Conservation (phyloP, 805 yeast genomes). For the Wickerhamiella australiensis region DNA sequence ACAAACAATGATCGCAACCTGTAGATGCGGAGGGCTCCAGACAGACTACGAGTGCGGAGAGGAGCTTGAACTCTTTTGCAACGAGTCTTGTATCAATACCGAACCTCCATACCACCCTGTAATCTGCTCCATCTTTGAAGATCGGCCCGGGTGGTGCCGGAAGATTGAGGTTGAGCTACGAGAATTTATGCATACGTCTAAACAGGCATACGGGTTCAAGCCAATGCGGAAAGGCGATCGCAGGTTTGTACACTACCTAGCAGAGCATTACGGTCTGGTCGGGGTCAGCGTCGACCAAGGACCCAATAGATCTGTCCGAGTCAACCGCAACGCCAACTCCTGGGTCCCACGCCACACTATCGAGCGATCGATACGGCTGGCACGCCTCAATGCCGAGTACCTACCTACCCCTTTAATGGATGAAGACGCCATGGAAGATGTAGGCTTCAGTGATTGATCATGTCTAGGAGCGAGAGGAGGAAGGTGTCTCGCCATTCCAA, state of each 20-base stretch:
- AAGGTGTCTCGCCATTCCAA: too few species aligned
- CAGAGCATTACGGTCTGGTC: conserved; percentile 44
- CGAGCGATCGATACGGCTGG: conserved; percentile 11
- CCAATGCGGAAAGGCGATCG: conserved; percentile 67
- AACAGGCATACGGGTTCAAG: conserved; percentile 45
- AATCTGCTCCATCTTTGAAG: conserved; percentile 35
- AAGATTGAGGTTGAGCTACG: conserved; percentile 44
- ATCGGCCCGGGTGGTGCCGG: conserved; percentile 53
- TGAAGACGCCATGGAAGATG: conserved; percentile 2
- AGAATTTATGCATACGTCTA: conserved; percentile 34
- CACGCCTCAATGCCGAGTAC: conserved; percentile 6
- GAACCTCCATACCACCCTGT: conserved; percentile 21
- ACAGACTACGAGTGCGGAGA: conserved; percentile 50
- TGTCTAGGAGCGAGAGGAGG: too few species aligned
- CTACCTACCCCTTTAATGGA: not conserved
- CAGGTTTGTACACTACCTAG: conserved; percentile 52
- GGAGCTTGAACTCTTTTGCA: conserved; percentile 27
- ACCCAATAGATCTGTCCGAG: conserved; percentile 40
- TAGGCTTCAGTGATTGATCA: conserved; percentile 9
- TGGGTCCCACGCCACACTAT: conserved; percentile 16
- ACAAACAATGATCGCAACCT: conserved; percentile 39
- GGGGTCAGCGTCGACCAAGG: conserved; percentile 72
- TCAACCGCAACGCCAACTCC: conserved; percentile 9
- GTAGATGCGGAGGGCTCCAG: conserved; percentile 53
- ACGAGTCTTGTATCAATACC: conserved; percentile 47